Evolutionary conservation across 306 rosid genomes (phyloP), one percentile per base, ranked within the genome.

Genomic region (Oxytropis ochrocephala): DNA sequence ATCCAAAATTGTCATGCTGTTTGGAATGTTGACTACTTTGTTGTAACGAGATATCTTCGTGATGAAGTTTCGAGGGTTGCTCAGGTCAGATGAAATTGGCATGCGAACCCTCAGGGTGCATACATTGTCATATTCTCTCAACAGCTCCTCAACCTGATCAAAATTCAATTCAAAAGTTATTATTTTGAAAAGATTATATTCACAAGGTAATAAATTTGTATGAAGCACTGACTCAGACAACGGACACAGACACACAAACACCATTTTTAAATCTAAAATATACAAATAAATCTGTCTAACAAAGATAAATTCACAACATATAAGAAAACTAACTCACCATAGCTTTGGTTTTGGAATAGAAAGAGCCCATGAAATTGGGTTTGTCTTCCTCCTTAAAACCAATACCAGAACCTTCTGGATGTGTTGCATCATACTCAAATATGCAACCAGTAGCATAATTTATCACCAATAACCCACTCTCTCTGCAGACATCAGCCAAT

Each of bases 401-500:
- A 33, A 87, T 84, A 39, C 96, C 95, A n/a, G 96, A 90, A 38
- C 91, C 87, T 69, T 84, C 81, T 2, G 85, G 89, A 82, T 90
- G 96, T 33, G 75, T 69, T 41, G 89, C 85, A 57, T 90, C 82
- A 49, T 90, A 90, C 86, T 90, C 96, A 70, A 90, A 90, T 52
- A 90, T 90, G 75, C 96, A 90, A 14, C 96, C 96, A 13, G 96
- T 90, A n/a, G 96, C 96, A 51, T 64, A 90, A 72, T 90, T 90
- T 36, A 90, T 30, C 88, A 90, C 55, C 72, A 90, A 85, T 44
- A 90, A 61, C 33, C 89, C 88, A 4, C 84, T 72, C 79, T 90
- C 91, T 78, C 91, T 80, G 81, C 96, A 87, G 65, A 87, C 87
- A 77, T 87, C 96, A 48, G 94, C 96, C 70, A 90, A 69, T 62